Percentiles rank a stretch among this genome's conserved stretches.
Evolutionary conservation across 306 rosid genomes (phyloP).

Genomic region (Prunus salicina): DNA sequence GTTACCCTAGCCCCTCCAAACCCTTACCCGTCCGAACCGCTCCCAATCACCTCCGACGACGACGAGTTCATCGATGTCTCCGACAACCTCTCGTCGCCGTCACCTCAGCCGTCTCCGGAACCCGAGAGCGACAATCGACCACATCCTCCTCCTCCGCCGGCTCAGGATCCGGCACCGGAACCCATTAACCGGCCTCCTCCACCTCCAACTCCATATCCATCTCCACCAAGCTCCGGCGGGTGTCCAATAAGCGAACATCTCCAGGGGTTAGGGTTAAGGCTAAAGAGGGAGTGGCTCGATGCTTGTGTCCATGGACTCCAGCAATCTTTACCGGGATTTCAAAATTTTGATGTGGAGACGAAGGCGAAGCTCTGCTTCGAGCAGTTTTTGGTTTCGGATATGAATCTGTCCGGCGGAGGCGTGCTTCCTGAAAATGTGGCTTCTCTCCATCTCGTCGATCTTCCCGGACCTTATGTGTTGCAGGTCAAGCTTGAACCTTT

Average conservation of each 20-base stretch:
- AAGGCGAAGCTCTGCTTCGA: slow-evolving; percentile 74
- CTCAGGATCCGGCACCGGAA: slow-evolving; percentile 16
- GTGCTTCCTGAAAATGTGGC: slow-evolving; percentile 64
- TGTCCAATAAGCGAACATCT: slow-evolving; percentile 61
- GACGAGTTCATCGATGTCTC: slow-evolving; percentile 64
- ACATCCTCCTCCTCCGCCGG: slow-evolving; percentile 29
- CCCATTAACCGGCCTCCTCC: not conserved
- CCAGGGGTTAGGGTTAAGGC: slow-evolving; percentile 45
- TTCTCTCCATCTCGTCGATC: slow-evolving; percentile 66
- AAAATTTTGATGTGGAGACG: slow-evolving; percentile 38
- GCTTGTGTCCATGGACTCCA: slow-evolving; percentile 48
- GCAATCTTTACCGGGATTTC: slow-evolving; percentile 38
- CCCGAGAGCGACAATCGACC: not conserved
- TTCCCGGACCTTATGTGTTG: slow-evolving; percentile 78
- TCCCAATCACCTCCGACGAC: slow-evolving; percentile 49
- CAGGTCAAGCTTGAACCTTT: slow-evolving; percentile 44
- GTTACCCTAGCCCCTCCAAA: slow-evolving; percentile 10
- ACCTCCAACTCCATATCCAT: slow-evolving; percentile 23
- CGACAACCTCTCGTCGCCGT: slow-evolving; percentile 46
- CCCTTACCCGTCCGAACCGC: slow-evolving; percentile 32
- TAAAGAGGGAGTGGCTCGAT: slow-evolving; percentile 60
- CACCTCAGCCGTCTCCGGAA: slow-evolving; percentile 31
- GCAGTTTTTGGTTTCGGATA: slow-evolving; percentile 64
- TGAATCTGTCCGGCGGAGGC: slow-evolving; percentile 63
- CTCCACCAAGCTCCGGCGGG: not conserved